A percentile compares a stretch with the other conserved stretches of the same genome.
Conservation (phyloP, 805 yeast species). For the Wickerhamia fluorescens region DNA sequence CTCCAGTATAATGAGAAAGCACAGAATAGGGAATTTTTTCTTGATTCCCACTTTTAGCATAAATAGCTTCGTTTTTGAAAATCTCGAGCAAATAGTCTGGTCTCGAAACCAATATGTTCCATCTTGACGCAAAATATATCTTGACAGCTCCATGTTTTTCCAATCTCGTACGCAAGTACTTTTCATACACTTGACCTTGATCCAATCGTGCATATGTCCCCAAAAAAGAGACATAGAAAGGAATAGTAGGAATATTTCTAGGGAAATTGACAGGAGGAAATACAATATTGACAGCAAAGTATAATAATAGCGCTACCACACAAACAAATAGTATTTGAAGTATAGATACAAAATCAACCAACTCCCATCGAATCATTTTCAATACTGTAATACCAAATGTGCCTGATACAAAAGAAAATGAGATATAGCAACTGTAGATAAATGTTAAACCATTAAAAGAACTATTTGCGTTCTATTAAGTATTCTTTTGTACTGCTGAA, state of each 20-base stretch:
- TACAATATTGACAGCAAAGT: conserved; percentile 9
- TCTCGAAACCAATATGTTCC: conserved; percentile 49
- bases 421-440: too few relatives aligned
- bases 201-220: conserved; percentile 39
- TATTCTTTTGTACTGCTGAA: too few relatives aligned
- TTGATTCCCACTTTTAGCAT: conserved; percentile 55
- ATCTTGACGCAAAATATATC: conserved; percentile 52
- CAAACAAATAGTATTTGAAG: conserved; percentile 2
- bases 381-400: too few relatives aligned
- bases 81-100: conserved; percentile 42
- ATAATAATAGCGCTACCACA: neutral
- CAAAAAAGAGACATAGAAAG: conserved; percentile 50
- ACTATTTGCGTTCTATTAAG: too few relatives aligned
- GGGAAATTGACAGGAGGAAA: conserved; percentile 49
- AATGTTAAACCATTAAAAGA: too few relatives aligned
- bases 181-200: conserved; percentile 40
- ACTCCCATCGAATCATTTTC: too few relatives aligned
- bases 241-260: conserved; percentile 50
- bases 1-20: conserved; percentile 50
- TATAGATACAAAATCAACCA: neutral
- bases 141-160: conserved; percentile 53
- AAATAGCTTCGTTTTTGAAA: conserved; percentile 42
- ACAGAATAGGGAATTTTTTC: conserved; percentile 51
- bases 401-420: too few relatives aligned
- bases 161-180: conserved; percentile 36